These are phyloP conservation scores for Nematocida ausubeli DNA, from an alignment of 371 early-diverging fungal genomes.

Conservation along the genomic window DNA sequence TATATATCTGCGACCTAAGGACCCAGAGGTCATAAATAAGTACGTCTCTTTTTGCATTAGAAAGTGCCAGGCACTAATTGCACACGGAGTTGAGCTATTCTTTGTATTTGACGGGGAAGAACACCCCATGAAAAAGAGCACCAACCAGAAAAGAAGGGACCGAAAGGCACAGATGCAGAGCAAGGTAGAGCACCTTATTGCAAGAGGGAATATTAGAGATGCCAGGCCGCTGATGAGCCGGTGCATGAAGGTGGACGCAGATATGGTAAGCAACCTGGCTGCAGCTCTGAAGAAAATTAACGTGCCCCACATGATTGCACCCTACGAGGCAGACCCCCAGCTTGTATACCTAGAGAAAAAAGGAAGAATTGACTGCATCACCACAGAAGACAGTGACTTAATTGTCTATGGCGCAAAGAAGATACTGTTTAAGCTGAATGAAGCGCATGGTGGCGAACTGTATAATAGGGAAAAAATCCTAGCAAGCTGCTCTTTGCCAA, in stretches of 20 bases:
- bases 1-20: conserved; percentile 49
- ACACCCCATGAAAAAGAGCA: conserved; percentile 76
- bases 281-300: conserved; percentile 71
- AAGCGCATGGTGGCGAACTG: conserved; percentile 49
- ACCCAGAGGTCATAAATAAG: conserved; percentile 33
- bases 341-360: conserved; percentile 75
- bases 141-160: conserved; percentile 72
- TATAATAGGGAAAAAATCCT: conserved; percentile 57
- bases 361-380: conserved; percentile 73
- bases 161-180: conserved; percentile 46
- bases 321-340: conserved; percentile 97
- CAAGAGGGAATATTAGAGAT: conserved; percentile 38
- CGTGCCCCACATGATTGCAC: conserved; percentile 80
- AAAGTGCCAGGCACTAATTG: conserved; percentile 57
- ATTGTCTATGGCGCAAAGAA: conserved; percentile 79
- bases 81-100: conserved; percentile 70
- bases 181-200: conserved; percentile 50
- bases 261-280: conserved; percentile 70
- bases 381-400: conserved; percentile 94
- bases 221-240: conserved; percentile 62
- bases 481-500: conserved; percentile 8
- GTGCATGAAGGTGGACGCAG: conserved; percentile 50
- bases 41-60: conserved; percentile 55
- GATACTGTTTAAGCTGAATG: conserved; percentile 65
- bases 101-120: conserved; percentile 92